Conservation (phyloP, 257 asterid species). For the Rehmannia glutinosa region DNA sequence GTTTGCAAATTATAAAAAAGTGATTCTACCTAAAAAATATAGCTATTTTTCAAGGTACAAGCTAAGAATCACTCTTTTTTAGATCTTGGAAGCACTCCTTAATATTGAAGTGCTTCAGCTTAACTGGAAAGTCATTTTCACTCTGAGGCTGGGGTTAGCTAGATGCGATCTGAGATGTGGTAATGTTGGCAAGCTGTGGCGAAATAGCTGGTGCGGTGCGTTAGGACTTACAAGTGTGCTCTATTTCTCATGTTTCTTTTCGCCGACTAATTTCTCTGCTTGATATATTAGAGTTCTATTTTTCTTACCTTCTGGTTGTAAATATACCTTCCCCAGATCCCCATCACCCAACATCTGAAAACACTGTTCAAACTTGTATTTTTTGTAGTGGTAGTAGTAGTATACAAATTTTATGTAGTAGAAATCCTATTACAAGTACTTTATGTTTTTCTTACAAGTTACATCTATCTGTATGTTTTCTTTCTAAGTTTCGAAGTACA, state of each 20-base stretch:
- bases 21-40: too few species aligned
- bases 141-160: neutral
- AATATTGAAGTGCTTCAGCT: slow-evolving; percentile 12
- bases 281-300: slow-evolving; percentile 12
- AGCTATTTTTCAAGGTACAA: too few species aligned
- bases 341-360: slow-evolving; percentile 8
- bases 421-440: neutral
- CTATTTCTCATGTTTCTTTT: slow-evolving; percentile 17
- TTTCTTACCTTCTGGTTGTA: slow-evolving; percentile 27
- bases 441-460: neutral
- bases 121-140: slow-evolving; percentile 5
- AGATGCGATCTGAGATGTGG: slow-evolving; percentile 14
- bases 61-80: too few species aligned
- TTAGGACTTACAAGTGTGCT: neutral
- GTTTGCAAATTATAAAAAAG: too few species aligned
- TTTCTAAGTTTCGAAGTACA: neutral
- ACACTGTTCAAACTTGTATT: slow-evolving; percentile 14
- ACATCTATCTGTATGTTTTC: too few species aligned
- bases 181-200: slow-evolving; percentile 12
- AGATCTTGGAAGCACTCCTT: too few species aligned
- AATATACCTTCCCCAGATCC: slow-evolving; percentile 24
- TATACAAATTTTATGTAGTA: slow-evolving; percentile 18
- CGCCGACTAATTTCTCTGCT: slow-evolving; percentile 1
- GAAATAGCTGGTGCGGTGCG: slow-evolving; percentile 22
- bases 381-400: slow-evolving; percentile 13